Evolutionary conservation across 495 filamentous ascomycete genomes (phyloP).

Genomic region (Trichoderma parareesei): DNA sequence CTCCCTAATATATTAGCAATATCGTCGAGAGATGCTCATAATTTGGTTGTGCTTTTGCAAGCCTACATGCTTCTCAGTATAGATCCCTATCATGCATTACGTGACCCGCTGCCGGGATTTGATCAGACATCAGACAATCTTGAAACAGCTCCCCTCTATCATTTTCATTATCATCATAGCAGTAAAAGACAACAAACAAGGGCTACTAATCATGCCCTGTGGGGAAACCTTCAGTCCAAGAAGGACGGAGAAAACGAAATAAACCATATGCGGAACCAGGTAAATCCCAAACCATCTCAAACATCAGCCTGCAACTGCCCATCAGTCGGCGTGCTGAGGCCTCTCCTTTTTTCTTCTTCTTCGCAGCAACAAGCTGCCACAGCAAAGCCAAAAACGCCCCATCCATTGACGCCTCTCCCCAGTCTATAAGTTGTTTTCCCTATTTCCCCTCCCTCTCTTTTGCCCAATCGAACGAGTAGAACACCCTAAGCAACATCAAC

Average conservation of each 20-base stretch:
- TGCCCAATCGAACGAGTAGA: too few species aligned
- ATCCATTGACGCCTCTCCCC: too few species aligned
- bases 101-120: neutral
- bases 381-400: too few species aligned
- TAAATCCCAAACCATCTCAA: too few species aligned
- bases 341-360: too few species aligned
- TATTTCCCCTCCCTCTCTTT: too few species aligned
- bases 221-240: neutral
- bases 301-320: too few species aligned
- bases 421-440: too few species aligned
- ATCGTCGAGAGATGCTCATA: too few species aligned
- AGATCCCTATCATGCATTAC: neutral
- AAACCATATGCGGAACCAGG: neutral
- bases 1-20: too few species aligned
- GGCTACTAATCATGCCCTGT: neutral
- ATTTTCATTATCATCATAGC: conserved; percentile 7
- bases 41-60: neutral
- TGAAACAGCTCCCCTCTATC: neutral
- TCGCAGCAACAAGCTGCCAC: too few species aligned
- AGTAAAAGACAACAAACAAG: neutral
- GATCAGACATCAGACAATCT: conserved; percentile 3
- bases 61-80: neutral
- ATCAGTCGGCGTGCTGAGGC: too few species aligned
- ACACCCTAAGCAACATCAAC: neutral
- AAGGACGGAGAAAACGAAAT: neutral